Evolutionary conservation across 83 land plant genomes (phyloP).

Genomic region (Picea abies): DNA sequence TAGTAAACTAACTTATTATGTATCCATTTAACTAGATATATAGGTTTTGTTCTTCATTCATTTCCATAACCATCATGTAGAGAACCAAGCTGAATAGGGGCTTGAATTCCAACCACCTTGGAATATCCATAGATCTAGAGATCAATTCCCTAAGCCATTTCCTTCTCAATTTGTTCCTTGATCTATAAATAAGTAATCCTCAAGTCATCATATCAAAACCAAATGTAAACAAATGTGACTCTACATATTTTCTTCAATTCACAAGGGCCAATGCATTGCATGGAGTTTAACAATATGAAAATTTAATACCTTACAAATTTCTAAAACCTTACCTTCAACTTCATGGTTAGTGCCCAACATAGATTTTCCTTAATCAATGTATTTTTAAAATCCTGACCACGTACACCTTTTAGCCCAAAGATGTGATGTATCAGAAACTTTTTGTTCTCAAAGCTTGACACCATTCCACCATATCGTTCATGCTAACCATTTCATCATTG

Average conservation of each 20-base stretch:
- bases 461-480: constrained; percentile 99
- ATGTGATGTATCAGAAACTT: constrained; percentile 96
- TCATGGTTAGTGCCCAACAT: constrained; percentile 99
- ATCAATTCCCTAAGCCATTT: constrained; percentile 66
- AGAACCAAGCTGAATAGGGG: constrained; percentile 93
- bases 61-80: constrained; percentile 93
- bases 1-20: too few relatives aligned
- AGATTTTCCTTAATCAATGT: constrained; percentile 94
- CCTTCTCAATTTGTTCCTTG: constrained; percentile 93
- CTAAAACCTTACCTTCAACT: constrained; percentile 63
- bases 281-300: too few relatives aligned
- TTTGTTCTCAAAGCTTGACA: constrained; percentile 85
- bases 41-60: constrained; percentile 19
- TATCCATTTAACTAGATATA: too few relatives aligned
- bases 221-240: too few relatives aligned
- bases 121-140: constrained; percentile 74
- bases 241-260: too few relatives aligned
- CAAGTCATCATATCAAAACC: constrained; percentile 69
- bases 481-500: constrained; percentile 99
- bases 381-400: constrained; percentile 97
- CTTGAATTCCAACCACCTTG: constrained; percentile 94
- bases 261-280: too few relatives aligned
- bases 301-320: too few relatives aligned
- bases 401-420: constrained; percentile 97
- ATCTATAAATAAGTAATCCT: constrained; percentile 96